These are phyloP conservation scores for Helichrysum umbraculigerum DNA, from an alignment of 129 eudicot species.

Conservation along the genomic window DNA sequence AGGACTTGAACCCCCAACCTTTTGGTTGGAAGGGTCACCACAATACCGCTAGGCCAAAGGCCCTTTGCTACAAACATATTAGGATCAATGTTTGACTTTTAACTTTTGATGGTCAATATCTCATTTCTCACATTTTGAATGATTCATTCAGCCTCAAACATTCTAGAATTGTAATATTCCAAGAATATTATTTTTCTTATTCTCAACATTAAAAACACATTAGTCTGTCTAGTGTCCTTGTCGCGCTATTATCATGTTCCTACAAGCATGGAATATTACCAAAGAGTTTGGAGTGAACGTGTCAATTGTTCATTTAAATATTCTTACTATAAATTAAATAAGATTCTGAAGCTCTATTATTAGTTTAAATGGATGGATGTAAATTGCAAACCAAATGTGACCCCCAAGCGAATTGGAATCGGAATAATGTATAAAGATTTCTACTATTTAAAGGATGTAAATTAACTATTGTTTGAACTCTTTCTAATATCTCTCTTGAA, in stretches of 20 bases:
- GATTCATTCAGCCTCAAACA: not conserved
- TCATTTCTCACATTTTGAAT: not conserved
- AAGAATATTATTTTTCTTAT: not conserved
- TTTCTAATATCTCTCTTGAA: not conserved
- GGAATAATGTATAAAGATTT: too few relatives aligned
- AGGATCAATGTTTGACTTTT: constrained; percentile 12
- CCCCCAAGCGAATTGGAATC: not conserved
- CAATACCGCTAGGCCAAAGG: too few relatives aligned
- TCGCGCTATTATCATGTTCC: not conserved
- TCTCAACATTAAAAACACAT: not conserved
- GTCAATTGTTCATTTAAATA: too few relatives aligned
- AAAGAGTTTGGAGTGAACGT: not conserved
- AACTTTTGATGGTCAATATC: not conserved
- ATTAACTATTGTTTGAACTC: not conserved
- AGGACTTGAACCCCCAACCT: too few relatives aligned
- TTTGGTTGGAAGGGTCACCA: too few relatives aligned
- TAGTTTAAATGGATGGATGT: not conserved
- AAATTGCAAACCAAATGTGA: not conserved
- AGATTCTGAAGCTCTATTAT: not conserved
- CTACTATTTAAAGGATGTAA: too few relatives aligned
- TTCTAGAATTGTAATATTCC: not conserved
- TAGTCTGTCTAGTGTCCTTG: not conserved
- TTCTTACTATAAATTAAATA: not conserved
- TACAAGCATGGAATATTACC: not conserved
- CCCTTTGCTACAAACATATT: too few relatives aligned